Evolutionary conservation across 805 yeast species (phyloP).

Genomic region (Yarrowia keelungensis): DNA sequence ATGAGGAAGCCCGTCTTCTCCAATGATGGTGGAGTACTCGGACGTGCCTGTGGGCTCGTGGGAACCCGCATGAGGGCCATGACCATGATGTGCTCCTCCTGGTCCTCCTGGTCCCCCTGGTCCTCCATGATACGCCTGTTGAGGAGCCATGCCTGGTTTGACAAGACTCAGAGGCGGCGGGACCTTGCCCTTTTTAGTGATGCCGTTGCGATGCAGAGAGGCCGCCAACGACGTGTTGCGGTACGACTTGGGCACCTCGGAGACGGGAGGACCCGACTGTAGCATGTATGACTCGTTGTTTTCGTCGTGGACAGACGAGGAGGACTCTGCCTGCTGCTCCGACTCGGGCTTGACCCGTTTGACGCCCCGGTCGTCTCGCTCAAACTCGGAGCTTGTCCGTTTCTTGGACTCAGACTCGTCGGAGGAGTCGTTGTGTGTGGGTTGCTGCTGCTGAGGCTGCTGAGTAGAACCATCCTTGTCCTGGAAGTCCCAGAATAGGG

Average conservation of each 20-base stretch:
- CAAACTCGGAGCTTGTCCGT: conserved; percentile 17
- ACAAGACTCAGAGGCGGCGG: conserved; percentile 26
- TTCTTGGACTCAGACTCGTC: conserved; percentile 27
- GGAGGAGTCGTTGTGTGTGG: conserved; percentile 2
- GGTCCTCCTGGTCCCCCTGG: not conserved
- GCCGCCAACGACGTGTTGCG: conserved; percentile 36
- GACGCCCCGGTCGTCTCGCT: conserved; percentile 13
- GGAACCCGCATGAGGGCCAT: not conserved
- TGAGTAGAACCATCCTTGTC: conserved; percentile 1
- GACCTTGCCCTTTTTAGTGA: conserved; percentile 25
- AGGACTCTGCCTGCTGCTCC: not conserved
- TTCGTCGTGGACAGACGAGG: not conserved
- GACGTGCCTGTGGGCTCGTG: conserved; percentile 11
- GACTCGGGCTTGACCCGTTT: conserved; percentile 11
- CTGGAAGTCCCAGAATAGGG: conserved; percentile 31
- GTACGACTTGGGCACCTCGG: conserved; percentile 30
- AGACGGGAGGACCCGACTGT: conserved; percentile 13
- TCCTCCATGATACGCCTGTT: conserved; percentile 3
- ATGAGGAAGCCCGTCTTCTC: conserved; percentile 30
- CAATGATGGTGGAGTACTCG: conserved; percentile 24
- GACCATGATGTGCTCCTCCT: conserved; percentile 4
- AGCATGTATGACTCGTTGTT: conserved; percentile 27
- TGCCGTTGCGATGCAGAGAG: conserved; percentile 24
- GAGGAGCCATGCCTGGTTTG: conserved; percentile 29
- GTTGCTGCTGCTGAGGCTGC: not conserved